These are phyloP conservation scores for Biancaea sappan DNA, from an alignment of 306 rosid genomes.

Conservation along the genomic window DNA sequence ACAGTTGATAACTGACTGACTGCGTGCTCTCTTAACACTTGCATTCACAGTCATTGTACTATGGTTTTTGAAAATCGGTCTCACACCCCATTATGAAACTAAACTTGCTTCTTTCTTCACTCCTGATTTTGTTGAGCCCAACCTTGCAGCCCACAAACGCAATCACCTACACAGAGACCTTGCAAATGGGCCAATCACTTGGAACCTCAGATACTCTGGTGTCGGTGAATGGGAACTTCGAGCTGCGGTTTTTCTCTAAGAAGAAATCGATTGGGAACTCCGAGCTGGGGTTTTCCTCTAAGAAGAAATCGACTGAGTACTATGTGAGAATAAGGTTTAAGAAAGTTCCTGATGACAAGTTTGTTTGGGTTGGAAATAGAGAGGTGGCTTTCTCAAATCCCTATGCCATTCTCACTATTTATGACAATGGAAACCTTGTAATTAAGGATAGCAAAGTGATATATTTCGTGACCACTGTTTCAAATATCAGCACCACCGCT, in stretches of 20 bases:
- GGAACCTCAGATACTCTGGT: neutral
- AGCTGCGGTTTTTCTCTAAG: neutral
- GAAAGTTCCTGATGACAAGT: neutral
- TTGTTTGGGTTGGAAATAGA: conserved; percentile 37
- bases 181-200: conserved; percentile 3
- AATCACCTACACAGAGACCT: neutral
- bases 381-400: neutral
- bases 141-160: neutral
- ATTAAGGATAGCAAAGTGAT: neutral
- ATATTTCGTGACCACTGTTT: neutral
- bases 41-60: neutral
- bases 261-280: conserved; percentile 12
- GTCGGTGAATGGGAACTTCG: conserved; percentile 8
- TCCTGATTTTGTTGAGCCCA: neutral
- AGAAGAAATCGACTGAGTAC: conserved; percentile 25
- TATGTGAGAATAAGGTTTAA: conserved; percentile 25
- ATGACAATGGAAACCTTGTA: conserved; percentile 4
- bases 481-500: neutral
- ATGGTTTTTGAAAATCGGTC: neutral
- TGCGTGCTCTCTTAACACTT: neutral
- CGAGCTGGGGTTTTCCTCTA: neutral
- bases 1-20: no score
- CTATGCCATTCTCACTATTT: neutral
- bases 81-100: neutral
- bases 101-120: neutral